These are phyloP conservation scores for Emericellopsis atlantica DNA, from an alignment of 2,329 filamentous ascomycete genomes.

Conservation along the genomic window DNA sequence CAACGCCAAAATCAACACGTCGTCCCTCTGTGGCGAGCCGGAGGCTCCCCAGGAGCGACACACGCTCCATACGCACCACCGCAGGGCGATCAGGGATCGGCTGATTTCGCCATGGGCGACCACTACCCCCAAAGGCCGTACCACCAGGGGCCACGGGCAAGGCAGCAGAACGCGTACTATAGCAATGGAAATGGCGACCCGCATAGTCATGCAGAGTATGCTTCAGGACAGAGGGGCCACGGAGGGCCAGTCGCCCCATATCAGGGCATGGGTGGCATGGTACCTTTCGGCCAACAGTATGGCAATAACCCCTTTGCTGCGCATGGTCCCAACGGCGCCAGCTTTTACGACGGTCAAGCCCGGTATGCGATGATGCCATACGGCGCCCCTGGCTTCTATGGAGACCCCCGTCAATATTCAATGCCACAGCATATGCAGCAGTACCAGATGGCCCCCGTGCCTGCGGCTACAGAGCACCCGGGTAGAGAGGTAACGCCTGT, in stretches of 20 bases:
- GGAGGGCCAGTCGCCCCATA: not conserved
- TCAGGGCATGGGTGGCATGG: not conserved
- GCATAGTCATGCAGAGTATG: not conserved
- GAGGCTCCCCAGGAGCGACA: slow-evolving; percentile 17
- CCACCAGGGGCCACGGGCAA: no score
- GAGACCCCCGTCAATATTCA: slow-evolving; percentile 2
- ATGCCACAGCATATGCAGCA: slow-evolving; percentile 19
- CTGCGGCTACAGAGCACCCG: slow-evolving; percentile 28
- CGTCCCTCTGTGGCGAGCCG: not conserved
- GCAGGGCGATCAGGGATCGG: slow-evolving; percentile 37
- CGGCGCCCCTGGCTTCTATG: slow-evolving; percentile 13
- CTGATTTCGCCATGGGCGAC: not conserved
- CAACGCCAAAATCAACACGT: not conserved
- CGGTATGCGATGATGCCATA: slow-evolving; percentile 40
- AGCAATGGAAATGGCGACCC: slow-evolving; percentile 3
- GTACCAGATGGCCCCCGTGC: slow-evolving; percentile 26
- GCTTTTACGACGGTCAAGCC: slow-evolving; percentile 26
- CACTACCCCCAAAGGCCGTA: not conserved
- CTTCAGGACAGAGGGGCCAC: slow-evolving; percentile 13
- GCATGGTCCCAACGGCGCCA: slow-evolving; percentile 22
- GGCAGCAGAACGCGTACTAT: not conserved
- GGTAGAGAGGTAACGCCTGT: slow-evolving; percentile 24
- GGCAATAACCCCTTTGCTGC: slow-evolving; percentile 28
- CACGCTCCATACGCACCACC: slow-evolving; percentile 32
- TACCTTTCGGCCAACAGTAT: slow-evolving; percentile 3